Conservation (phyloP, 1,284 basidiomycete genomes). For the Pterula multifida region DNA sequence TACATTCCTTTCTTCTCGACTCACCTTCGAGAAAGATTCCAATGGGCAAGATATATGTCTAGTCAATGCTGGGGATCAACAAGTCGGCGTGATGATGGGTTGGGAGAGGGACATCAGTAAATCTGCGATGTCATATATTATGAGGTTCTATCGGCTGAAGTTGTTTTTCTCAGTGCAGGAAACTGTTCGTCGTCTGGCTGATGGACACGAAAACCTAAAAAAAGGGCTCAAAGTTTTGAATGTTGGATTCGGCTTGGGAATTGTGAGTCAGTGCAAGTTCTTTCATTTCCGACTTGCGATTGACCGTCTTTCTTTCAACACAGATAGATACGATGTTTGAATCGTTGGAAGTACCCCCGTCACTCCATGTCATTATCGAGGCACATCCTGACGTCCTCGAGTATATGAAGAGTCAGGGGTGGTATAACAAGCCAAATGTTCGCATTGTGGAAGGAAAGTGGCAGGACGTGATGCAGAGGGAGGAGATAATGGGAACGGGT, state of each 20-base stretch:
- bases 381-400: slow-evolving; percentile 86
- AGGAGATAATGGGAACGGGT: slow-evolving; percentile 41
- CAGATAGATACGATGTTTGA: slow-evolving; percentile 83
- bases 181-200: slow-evolving; percentile 54
- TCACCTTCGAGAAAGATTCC: slow-evolving; percentile 64
- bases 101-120: slow-evolving; percentile 76
- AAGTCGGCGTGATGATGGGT: slow-evolving; percentile 92
- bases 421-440: slow-evolving; percentile 72
- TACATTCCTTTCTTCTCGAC: slow-evolving; percentile 60
- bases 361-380: slow-evolving; percentile 86
- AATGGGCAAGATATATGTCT: slow-evolving; percentile 76
- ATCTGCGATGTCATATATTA: neutral
- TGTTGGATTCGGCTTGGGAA: slow-evolving; percentile 90
- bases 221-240: slow-evolving; percentile 69
- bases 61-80: slow-evolving; percentile 57
- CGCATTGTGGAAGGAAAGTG: slow-evolving; percentile 82
- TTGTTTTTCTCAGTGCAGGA: slow-evolving; percentile 32
- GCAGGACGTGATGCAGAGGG: slow-evolving; percentile 70
- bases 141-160: neutral
- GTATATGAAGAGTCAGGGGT: slow-evolving; percentile 64
- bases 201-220: slow-evolving; percentile 31
- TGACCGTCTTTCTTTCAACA: slow-evolving; percentile 8
- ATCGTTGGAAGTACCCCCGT: slow-evolving; percentile 43
- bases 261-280: slow-evolving; percentile 40
- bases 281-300: slow-evolving; percentile 6